phyloP scores from a whole-genome alignment of 2,329 filamentous ascomycete genomes.

The Fusarium napiforme region DNA sequence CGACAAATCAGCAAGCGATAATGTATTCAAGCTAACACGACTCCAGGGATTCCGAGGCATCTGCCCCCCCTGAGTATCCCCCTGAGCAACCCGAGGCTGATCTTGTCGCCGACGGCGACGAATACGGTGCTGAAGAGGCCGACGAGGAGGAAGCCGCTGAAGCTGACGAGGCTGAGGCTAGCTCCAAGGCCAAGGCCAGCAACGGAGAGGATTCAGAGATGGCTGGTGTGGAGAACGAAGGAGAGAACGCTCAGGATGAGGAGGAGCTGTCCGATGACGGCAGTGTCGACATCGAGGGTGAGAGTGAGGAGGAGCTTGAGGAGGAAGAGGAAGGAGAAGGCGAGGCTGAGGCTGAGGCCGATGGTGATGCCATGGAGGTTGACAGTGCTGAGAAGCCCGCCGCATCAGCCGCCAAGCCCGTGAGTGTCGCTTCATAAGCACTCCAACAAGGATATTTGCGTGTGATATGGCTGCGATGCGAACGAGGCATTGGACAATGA shows the following conservation, averaged over 20 bases:
- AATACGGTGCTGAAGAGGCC: constrained; percentile 91
- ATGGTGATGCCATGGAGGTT: constrained; percentile 63
- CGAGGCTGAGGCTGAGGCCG: constrained; percentile 51
- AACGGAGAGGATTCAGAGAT: constrained; percentile 78
- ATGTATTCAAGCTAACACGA: not conserved
- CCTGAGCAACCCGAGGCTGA: constrained; percentile 98
- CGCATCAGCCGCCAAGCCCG: constrained; percentile 48
- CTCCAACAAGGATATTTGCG: not conserved
- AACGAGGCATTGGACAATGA: constrained; percentile 35
- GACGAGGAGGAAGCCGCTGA: constrained; percentile 75
- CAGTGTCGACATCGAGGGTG: constrained; percentile 82
- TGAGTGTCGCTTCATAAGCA: constrained; percentile 50
- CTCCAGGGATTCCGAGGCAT: constrained; percentile 93
- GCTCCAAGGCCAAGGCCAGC: constrained; percentile 55
- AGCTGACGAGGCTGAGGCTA: constrained; percentile 56
- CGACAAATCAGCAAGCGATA: not conserved
- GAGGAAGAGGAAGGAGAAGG: constrained; percentile 71
- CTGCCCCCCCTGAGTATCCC: constrained; percentile 93
- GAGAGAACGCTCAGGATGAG: constrained; percentile 65
- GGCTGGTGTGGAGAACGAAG: constrained; percentile 71
- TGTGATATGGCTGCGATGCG: constrained; percentile 21
- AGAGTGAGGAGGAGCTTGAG: constrained; percentile 78
- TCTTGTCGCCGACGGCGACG: constrained; percentile 82
- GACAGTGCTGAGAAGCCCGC: constrained; percentile 54
- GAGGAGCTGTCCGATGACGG: constrained; percentile 77